These are phyloP conservation scores for Botryosphaeria dothidea DNA, from an alignment of 2,329 filamentous ascomycete genomes.

Conservation along the genomic window DNA sequence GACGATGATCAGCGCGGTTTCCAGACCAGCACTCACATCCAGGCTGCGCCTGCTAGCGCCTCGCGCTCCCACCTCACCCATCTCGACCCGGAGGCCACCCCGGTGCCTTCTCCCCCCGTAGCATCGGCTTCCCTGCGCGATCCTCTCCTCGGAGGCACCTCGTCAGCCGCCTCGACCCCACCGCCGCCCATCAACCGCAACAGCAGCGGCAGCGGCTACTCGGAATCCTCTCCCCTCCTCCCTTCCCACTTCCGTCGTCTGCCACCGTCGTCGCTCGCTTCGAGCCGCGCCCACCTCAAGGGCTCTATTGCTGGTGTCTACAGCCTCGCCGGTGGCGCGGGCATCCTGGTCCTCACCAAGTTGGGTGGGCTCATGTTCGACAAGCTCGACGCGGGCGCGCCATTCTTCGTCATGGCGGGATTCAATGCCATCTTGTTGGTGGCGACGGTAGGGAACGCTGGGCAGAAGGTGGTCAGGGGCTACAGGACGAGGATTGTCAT, in stretches of 20 bases:
- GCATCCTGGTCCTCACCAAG: conserved; percentile 90
- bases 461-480: not conserved
- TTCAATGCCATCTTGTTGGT: conserved; percentile 78
- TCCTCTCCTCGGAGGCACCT: conserved; percentile 30
- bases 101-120: conserved; percentile 25
- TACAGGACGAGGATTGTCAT: conserved; percentile 11
- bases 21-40: not conserved
- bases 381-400: conserved; percentile 68
- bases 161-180: conserved; percentile 5
- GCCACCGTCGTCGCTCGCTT: not conserved
- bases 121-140: conserved; percentile 35
- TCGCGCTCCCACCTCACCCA: not conserved
- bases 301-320: conserved; percentile 95
- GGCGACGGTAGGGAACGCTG: conserved; percentile 32
- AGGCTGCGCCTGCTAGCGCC: not conserved
- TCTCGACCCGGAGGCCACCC: conserved; percentile 19
- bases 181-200: not conserved
- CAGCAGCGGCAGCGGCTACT: not conserved
- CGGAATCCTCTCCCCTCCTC: conserved; percentile 20
- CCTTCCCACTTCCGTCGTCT: conserved; percentile 18
- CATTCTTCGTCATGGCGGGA: conserved; percentile 90
- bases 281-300: conserved; percentile 65
- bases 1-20: not conserved
- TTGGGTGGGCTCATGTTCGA: conserved; percentile 87
- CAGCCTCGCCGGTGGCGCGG: conserved; percentile 83